Percentiles rank a stretch among this genome's conserved stretches.
phyloP scores from a whole-genome alignment of 2,329 filamentous ascomycete genomes.

The Colletotrichum sp. region DNA sequence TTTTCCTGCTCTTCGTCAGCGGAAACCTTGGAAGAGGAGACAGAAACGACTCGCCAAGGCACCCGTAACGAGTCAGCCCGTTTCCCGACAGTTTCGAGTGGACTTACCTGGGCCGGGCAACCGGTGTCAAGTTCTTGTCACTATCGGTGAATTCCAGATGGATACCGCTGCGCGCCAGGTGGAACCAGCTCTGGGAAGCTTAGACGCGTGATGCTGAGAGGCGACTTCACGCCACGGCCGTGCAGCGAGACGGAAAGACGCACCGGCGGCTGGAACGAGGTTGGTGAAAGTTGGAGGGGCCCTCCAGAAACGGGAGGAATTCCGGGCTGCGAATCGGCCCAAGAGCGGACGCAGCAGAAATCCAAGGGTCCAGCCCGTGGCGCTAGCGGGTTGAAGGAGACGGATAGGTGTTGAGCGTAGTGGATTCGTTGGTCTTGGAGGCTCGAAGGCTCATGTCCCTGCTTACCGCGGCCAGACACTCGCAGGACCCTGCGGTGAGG shows the following conservation, averaged over 20 bases:
- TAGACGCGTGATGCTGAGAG: neutral
- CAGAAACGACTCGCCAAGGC: neutral
- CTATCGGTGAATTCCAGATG: neutral
- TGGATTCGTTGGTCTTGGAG: conserved; percentile 2
- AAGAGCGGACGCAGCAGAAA: neutral
- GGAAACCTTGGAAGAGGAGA: neutral
- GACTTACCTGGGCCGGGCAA: neutral
- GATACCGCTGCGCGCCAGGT: neutral
- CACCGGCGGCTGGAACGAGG: conserved; percentile 1
- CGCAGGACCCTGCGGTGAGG: conserved; percentile 12
- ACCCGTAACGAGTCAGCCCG: neutral
- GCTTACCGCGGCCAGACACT: neutral
- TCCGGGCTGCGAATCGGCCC: neutral
- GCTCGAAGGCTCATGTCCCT: conserved; percentile 9
- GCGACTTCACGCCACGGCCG: neutral
- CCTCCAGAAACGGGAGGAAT: neutral
- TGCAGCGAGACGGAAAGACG: conserved; percentile 1
- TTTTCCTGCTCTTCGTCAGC: neutral
- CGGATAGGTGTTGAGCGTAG: neutral
- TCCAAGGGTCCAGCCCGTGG: conserved; percentile 6
- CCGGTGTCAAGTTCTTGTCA: neutral
- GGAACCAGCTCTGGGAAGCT: neutral
- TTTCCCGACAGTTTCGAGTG: conserved; percentile 14
- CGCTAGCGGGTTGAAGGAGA: neutral
- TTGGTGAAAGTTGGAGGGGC: neutral